Base-by-base conservation (phyloP, 331 rosid species). In the Quercus lobata region DNA sequence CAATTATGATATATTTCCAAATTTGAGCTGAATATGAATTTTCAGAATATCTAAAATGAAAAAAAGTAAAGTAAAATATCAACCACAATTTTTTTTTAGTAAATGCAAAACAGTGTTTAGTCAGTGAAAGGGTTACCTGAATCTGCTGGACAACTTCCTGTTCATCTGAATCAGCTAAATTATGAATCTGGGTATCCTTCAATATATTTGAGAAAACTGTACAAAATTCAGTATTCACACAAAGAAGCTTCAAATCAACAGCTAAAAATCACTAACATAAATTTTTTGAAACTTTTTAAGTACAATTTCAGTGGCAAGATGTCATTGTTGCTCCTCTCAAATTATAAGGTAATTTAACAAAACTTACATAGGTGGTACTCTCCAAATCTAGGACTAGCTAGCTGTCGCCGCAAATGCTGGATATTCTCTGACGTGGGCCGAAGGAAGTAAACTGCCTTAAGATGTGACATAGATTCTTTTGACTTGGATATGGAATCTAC, bases 161-260 rank as follows among this genome's bases (percentile, higher is more conserved):
- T 76, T 90, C 99, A 81, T 96, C 99, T 30, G 98, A 89, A 87
- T 96, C 99, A 60, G 98, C 99, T 80, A 96, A 87, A 52, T 83
- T 44, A 77, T 91, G 98, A 87, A 96, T 90, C 83, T 96, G 97
- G 78, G 93, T 85, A 84, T 93, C 97, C 94, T 91, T 93, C 96
- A 96, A 77, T 78, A 96, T 81, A 92, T 91, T 96, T 93, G 99
- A 93, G 96, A 95, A 91, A 90, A 90, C 97, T 95, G 97, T 74
- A 34, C 25, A 2, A 83, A 90, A 82, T 81, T 85, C 86, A 76
- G 81, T 76, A 85, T 71, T 41, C 65, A 83, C 79, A 84, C 81
- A 81, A 87, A 83, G 63, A 78, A 74, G 81, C 69, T 85, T 83
- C 82, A 82, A 81, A 82, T 80, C 78, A 86, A 83, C 65, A 41